A percentile compares a stretch with the other conserved stretches of the same genome.
Evolutionary conservation across 73 alveolate genomes (phyloP).

Genomic region (Tetrahymena borealis): DNA sequence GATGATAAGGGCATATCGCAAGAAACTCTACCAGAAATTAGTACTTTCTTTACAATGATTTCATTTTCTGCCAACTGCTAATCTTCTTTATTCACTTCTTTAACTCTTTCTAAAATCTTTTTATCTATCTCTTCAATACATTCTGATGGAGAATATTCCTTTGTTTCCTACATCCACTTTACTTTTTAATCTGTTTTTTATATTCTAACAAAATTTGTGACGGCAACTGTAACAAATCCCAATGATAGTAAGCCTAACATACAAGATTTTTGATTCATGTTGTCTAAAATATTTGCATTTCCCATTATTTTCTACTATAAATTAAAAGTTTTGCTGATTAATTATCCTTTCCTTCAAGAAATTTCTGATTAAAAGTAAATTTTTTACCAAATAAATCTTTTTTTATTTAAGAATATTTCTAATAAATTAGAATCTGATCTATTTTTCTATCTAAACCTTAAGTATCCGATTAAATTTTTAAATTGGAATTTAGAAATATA

Average conservation of each 20-base stretch:
- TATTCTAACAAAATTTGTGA: neutral
- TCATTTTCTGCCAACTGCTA: neutral
- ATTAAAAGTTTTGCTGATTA: neutral
- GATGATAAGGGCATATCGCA: neutral
- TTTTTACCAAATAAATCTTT: neutral
- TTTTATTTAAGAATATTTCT: neutral
- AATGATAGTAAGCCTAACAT: neutral
- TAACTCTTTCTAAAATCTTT: neutral
- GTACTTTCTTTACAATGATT: neutral
- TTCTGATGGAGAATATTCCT: neutral
- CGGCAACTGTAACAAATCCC: neutral
- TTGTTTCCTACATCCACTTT: neutral
- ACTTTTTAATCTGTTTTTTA: neutral
- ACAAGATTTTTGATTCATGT: neutral
- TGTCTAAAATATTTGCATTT: neutral
- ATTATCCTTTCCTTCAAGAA: neutral
- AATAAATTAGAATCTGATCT: too few relatives aligned
- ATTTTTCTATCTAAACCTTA: too few relatives aligned
- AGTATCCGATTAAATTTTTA: too few relatives aligned
- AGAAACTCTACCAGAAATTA: neutral
- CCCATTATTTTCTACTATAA: neutral
- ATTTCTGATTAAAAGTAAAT: neutral
- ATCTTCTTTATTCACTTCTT: neutral
- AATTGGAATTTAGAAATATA: too few relatives aligned
- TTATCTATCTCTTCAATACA: neutral